Evolutionary conservation across 108 stramenopile species (phyloP), one percentile per base, ranked within the genome.

Genomic region (Skeletonema menzelii): DNA sequence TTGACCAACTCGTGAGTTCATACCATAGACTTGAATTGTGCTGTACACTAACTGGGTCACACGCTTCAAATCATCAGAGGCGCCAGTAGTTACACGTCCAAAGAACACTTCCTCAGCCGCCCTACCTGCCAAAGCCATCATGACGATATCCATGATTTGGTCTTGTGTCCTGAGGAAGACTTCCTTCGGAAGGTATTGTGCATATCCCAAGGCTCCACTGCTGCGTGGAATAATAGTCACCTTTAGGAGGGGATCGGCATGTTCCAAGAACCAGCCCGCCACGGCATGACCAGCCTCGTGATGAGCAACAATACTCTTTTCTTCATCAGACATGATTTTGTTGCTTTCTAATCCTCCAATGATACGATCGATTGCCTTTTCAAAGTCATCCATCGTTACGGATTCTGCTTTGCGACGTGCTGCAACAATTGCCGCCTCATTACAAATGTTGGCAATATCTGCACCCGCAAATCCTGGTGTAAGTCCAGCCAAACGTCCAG

Each of bases 211-310:
- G 1, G 98, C 95, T 28, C 98, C 97, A 44, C 83, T 84, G 37
- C 87, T 80, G 27, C 98, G 76, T 12, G 98, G 98, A 60, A 98
- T 95, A 49, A 98, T 98, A 37, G 97, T 97, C 27, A 98, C 97
- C 85, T 98, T 98, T 59, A 97, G 67, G 24, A 98, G 83, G 7
- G 97, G 98, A 78, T 97, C 97, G 2, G 96, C 95, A 83, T 98
- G 95, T 79, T 97, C 94, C 62, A 98, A 81, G 79, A 97, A 96
- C 97, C 97, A 97, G 26, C 94, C 92, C 0, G 86, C 95, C 22
- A 97, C 91, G 22, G 97, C 96, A 70, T 98, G 97, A n/a, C 98
- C 98, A 11, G 98, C 97, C 85, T 98, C 98, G 75, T 98, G 98
- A 83, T 97, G 90, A 2, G 98, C 98, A 27, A 98, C 97, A 40